Conservation (phyloP, 106 monocot genomes). For the Dendrobium catenatum region DNA sequence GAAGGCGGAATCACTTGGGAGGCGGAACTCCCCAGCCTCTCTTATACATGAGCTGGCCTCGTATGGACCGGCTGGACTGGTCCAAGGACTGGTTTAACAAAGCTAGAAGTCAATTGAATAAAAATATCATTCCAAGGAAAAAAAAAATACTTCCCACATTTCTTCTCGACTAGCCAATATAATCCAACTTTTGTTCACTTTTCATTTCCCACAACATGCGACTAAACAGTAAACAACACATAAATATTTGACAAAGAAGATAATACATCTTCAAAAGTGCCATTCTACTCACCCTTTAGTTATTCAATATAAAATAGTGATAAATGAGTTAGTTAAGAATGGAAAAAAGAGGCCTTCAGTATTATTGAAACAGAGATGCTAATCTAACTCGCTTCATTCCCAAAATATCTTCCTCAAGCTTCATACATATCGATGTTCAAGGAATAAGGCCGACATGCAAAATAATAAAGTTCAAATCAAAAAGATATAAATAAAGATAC, state of each 20-base stretch:
- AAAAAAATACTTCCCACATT: too few species aligned
- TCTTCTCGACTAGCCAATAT: too few species aligned
- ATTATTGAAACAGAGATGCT: neutral
- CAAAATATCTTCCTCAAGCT: neutral
- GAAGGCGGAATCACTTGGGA: too few species aligned
- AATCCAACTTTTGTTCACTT: neutral
- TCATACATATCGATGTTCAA: neutral
- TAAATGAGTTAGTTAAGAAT: neutral
- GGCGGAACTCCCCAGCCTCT: too few species aligned
- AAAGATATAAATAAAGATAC: neutral
- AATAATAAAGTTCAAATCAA: too few species aligned
- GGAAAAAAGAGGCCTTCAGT: neutral
- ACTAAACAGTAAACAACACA: neutral
- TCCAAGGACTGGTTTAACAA: too few species aligned
- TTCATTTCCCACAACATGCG: neutral
- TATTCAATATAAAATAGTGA: neutral
- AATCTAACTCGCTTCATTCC: neutral
- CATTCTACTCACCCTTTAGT: neutral
- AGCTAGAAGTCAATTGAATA: too few species aligned
- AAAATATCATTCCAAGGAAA: too few species aligned
- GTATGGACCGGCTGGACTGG: too few species aligned
- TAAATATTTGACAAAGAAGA: neutral
- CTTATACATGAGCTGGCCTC: too few species aligned
- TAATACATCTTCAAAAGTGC: neutral
- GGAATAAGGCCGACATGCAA: neutral